These are phyloP conservation scores for Torulaspora microellipsoides DNA, from an alignment of 805 yeast genomes.

Conservation along the genomic window DNA sequence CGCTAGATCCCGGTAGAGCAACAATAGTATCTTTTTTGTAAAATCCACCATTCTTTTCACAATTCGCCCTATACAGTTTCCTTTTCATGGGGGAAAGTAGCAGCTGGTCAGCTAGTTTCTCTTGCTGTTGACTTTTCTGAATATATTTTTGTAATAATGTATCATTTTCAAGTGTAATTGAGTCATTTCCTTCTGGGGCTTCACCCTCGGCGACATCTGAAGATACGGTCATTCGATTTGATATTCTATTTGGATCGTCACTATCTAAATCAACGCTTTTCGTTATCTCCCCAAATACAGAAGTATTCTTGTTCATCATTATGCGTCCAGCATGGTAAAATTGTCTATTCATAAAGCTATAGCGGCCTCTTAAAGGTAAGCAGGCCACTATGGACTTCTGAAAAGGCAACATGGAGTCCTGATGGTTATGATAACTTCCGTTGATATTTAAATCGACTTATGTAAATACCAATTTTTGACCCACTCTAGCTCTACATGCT, in stretches of 20 bases:
- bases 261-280: constrained; percentile 17
- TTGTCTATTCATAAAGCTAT: constrained; percentile 1
- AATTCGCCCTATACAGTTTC: constrained; percentile 57
- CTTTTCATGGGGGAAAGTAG: constrained; percentile 68
- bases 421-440: too few species aligned
- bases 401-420: constrained; percentile 6
- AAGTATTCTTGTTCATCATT: constrained; percentile 6
- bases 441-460: too few species aligned
- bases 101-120: constrained; percentile 51
- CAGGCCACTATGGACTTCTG: constrained; percentile 3
- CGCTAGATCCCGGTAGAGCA: constrained; percentile 38
- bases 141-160: constrained; percentile 44
- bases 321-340: constrained; percentile 9
- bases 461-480: too few species aligned
- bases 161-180: constrained; percentile 36
- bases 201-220: constrained; percentile 19
- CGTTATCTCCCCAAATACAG: constrained; percentile 27
- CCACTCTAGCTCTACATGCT: too few species aligned
- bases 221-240: constrained; percentile 23
- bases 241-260: constrained; percentile 19
- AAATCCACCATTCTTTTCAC: constrained; percentile 57
- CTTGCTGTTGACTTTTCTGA: constrained; percentile 38
- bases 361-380: constrained; percentile 2
- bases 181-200: constrained; percentile 20
- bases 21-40: constrained; percentile 60